phyloP scores from a whole-genome alignment of 495 filamentous ascomycete genomes.

The Xylaria nigripes region DNA sequence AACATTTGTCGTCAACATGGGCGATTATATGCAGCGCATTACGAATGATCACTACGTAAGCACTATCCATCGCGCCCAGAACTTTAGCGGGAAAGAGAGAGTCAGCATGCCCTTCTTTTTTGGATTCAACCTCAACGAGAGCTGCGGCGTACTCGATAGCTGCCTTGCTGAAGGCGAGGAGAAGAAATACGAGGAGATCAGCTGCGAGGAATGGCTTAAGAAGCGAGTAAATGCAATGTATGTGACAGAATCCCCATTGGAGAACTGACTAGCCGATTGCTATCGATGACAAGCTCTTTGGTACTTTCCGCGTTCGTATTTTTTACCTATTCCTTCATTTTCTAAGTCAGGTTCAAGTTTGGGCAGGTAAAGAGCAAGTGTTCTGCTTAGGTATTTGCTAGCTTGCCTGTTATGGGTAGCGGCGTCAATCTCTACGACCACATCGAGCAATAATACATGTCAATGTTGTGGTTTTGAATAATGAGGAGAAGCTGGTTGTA shows the following conservation, averaged over 20 bases:
- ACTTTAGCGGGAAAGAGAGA: conserved; percentile 34
- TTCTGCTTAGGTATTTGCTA: no score
- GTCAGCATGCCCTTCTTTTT: conserved; percentile 57
- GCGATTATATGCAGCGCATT: conserved; percentile 56
- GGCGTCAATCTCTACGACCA: no score
- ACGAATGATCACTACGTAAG: conserved; percentile 54
- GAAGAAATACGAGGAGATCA: conserved; percentile 49
- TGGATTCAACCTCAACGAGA: conserved; percentile 40
- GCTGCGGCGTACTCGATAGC: conserved; percentile 41
- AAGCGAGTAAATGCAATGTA: conserved; percentile 25
- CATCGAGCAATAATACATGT: no score
- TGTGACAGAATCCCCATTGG: background rate
- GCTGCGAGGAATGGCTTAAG: conserved; percentile 40
- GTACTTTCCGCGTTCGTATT: background rate
- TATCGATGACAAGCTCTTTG: background rate
- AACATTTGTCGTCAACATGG: conserved; percentile 60
- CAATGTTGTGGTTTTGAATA: no score
- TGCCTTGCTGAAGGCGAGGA: conserved; percentile 45
- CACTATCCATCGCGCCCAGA: conserved; percentile 54
- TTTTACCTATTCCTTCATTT: no score
- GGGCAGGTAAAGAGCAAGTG: no score
- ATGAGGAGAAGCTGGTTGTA: no score
- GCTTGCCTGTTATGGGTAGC: no score
- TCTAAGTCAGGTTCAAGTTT: no score
- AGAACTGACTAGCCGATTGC: background rate